Base-by-base conservation (phyloP, 768 basidiomycete genomes). In the Lactarius psammicola region DNA sequence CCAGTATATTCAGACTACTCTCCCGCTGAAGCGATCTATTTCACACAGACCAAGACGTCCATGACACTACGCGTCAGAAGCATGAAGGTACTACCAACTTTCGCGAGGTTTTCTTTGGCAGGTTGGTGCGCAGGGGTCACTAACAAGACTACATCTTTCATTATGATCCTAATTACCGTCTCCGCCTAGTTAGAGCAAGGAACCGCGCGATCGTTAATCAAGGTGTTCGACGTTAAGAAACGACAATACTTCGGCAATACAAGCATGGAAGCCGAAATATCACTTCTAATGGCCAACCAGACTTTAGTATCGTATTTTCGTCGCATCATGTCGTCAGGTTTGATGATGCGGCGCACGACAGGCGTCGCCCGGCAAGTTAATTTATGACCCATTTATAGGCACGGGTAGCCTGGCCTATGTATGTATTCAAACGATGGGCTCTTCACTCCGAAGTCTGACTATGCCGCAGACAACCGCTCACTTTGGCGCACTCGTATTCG, bases 191-290 rank as follows among this genome's bases (percentile, higher is more conserved):
- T 87, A 58, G 78, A 79, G 66, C 83, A 88, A 71, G 88, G 89
- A 17, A 80, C 82, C 31, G 90, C 92, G 0, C 85, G 96, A 6
- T 73, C 79, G 3, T 79, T 95, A 38, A 81, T 94, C 56, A 75
- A 78, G 56, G 83, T 78, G 60, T 96, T 93, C 66, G 88, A 92
- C 66, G 89, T 99, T 57, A 98, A 97, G 76, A 92, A 93, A 70
- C 84, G 97, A 10, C 78, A 79, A 17, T 98, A 91, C 73, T 98
- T 87, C 75, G 97, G 97, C 3, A 99, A 95, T 70, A 99, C 97
- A 0, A 92, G 92, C 71, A 99, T 99, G 97, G 95, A 97, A 70
- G 87, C 96, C 0, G 95, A 98, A 75, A 88, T 98, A 56, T 95
- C 94, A 1, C 79, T 99, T 54, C 76, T 98, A 31, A 98, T 98